These are phyloP conservation scores for Diaporthe caulivora DNA, from an alignment of 2,329 filamentous ascomycete genomes.

Conservation along the genomic window DNA sequence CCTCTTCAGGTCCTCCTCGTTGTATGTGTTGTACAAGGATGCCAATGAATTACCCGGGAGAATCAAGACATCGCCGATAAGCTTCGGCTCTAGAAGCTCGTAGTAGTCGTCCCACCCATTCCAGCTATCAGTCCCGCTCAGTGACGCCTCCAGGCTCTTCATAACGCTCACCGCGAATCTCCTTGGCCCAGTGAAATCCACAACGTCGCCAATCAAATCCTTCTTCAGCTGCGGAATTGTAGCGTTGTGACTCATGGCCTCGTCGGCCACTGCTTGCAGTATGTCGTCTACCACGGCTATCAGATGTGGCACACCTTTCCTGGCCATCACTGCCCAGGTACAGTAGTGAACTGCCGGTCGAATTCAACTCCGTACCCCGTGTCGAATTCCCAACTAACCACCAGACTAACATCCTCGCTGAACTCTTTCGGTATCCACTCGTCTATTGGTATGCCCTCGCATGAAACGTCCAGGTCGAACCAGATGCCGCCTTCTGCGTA, in stretches of 20 bases:
- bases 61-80: constrained; percentile 15
- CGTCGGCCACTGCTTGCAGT: constrained; percentile 4
- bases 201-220: constrained; percentile 40
- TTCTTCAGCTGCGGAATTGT: constrained; percentile 34
- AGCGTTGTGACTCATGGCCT: constrained; percentile 24
- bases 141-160: constrained; percentile 18
- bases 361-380: constrained; percentile 36
- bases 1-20: constrained; percentile 23
- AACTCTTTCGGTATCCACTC: constrained; percentile 49
- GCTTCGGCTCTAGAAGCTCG: constrained; percentile 20
- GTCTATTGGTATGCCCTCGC: constrained; percentile 49
- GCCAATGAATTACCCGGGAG: constrained; percentile 12
- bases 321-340: constrained; percentile 41
- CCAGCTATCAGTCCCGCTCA: constrained; percentile 28
- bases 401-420: constrained; percentile 35
- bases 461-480: constrained; percentile 60
- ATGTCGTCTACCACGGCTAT: constrained; percentile 40
- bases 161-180: constrained; percentile 38
- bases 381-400: constrained; percentile 49
- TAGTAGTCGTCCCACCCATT: neutral
- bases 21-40: constrained; percentile 40
- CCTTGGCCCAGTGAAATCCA: constrained; percentile 40
- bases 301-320: constrained; percentile 38
- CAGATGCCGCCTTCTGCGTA: constrained; percentile 84
- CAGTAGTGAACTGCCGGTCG: constrained; percentile 39